A percentile compares a stretch with the other conserved stretches of the same genome.
Evolutionary conservation across 495 filamentous ascomycete genomes (phyloP).

Genomic region (Immersiella caudata): DNA sequence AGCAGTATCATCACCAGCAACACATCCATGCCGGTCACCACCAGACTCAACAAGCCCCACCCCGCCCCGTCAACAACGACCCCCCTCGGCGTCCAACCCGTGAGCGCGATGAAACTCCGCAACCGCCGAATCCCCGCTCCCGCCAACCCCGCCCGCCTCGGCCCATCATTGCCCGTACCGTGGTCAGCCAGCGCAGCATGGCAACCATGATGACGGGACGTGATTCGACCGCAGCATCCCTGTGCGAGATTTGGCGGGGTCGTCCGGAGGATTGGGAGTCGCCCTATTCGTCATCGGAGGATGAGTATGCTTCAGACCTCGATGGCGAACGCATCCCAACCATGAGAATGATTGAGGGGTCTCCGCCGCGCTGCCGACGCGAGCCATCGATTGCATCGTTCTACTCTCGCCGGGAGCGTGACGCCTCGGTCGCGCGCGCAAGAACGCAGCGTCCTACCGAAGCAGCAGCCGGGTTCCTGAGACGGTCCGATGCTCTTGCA

Average conservation of each 20-base stretch:
- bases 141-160: slow-evolving; percentile 15
- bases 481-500: slow-evolving; percentile 6
- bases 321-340: slow-evolving; percentile 21
- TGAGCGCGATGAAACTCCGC: not conserved
- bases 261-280: slow-evolving; percentile 38
- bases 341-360: slow-evolving; percentile 14
- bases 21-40: not conserved
- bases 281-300: slow-evolving; percentile 29
- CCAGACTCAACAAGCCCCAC: not conserved
- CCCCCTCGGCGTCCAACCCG: not conserved
- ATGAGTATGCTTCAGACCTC: slow-evolving; percentile 13
- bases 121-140: not conserved
- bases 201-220: slow-evolving; percentile 13
- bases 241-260: slow-evolving; percentile 38
- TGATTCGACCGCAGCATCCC: slow-evolving; percentile 24
- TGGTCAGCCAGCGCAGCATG: slow-evolving; percentile 23
- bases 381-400: slow-evolving; percentile 1
- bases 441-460: not conserved
- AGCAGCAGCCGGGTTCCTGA: slow-evolving; percentile 14
- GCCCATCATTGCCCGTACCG: slow-evolving; percentile 10
- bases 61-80: not conserved
- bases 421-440: not conserved
- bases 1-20: not conserved
- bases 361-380: slow-evolving; percentile 13
- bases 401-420: slow-evolving; percentile 7